Conservation (phyloP, 2,329 filamentous ascomycete genomes). For the Penicillium sp. region DNA sequence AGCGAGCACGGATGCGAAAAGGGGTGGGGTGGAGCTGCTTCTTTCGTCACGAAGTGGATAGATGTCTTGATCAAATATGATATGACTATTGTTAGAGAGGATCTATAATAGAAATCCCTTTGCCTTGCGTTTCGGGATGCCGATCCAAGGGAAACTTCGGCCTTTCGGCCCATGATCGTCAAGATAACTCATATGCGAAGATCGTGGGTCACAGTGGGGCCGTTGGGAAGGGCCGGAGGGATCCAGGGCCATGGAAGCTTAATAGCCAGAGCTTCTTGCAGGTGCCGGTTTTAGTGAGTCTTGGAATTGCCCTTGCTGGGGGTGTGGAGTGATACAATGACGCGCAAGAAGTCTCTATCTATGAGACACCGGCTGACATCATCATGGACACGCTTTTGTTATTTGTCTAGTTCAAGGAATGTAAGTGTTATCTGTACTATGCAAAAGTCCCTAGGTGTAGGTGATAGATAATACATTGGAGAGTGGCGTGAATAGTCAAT, state of each 20-base stretch:
- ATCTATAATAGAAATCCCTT: neutral
- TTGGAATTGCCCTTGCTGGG: slow-evolving; percentile 2
- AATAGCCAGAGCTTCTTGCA: neutral
- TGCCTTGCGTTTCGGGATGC: slow-evolving; percentile 4
- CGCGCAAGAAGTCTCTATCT: slow-evolving; percentile 9
- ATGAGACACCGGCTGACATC: slow-evolving; percentile 16
- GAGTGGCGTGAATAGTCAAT: neutral
- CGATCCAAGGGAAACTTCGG: neutral
- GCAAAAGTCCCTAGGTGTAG: neutral
- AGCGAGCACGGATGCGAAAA: neutral
- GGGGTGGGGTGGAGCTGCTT: neutral
- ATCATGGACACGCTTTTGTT: neutral
- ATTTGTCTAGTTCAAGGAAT: neutral
- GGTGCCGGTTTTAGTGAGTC: neutral
- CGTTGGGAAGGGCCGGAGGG: neutral
- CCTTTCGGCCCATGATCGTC: neutral
- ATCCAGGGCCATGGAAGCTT: slow-evolving; percentile 12
- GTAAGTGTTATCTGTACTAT: neutral
- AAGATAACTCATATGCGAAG: neutral
- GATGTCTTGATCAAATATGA: neutral
- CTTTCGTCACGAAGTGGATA: neutral
- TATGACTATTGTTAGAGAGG: neutral
- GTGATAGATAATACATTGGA: neutral
- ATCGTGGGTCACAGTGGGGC: neutral
- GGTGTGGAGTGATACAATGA: slow-evolving; percentile 22